phyloP scores from a whole-genome alignment of 2,329 filamentous ascomycete genomes.

The Fusarium tanahbumbuense region DNA sequence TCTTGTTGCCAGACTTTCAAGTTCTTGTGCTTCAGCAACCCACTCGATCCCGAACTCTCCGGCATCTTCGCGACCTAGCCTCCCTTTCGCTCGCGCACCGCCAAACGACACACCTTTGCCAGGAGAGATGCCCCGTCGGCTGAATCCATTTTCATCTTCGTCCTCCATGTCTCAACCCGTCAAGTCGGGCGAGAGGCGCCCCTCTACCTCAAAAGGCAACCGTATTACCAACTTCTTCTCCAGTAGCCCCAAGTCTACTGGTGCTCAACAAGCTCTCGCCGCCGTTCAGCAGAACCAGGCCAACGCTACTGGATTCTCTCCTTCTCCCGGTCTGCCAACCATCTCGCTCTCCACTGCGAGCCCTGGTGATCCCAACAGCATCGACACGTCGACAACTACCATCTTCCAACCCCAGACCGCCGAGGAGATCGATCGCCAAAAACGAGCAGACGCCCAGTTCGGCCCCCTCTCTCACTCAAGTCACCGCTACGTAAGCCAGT shows the following conservation, averaged over 20 bases:
- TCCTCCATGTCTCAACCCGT: constrained; percentile 61
- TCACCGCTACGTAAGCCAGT: constrained; percentile 90
- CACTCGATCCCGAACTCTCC: constrained; percentile 13
- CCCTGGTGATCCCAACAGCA: constrained; percentile 76
- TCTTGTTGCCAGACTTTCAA: constrained; percentile 15
- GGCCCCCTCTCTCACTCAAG: constrained; percentile 82
- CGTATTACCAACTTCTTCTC: constrained; percentile 87
- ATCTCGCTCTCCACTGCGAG: constrained; percentile 92
- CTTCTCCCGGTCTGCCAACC: constrained; percentile 82
- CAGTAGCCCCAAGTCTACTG: constrained; percentile 78
- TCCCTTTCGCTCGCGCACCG: constrained; percentile 18
- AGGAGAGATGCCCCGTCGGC: constrained; percentile 69
- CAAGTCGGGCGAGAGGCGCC: constrained; percentile 66
- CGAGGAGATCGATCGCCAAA: constrained; percentile 81
- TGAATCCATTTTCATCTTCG: constrained; percentile 68
- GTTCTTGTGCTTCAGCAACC: neutral
- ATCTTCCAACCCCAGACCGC: constrained; percentile 89
- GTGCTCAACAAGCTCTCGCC: constrained; percentile 75
- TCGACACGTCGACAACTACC: constrained; percentile 78
- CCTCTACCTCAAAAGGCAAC: constrained; percentile 75
- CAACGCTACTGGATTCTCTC: constrained; percentile 71
- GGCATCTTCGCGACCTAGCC: constrained; percentile 15
- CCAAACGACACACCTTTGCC: constrained; percentile 30
- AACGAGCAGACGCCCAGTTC: constrained; percentile 88
- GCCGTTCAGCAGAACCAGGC: constrained; percentile 69